A percentile compares a stretch with the other conserved stretches of the same genome.
Conservation (phyloP, 1,139 yeast species). For the Insectozyma bohioensis region DNA sequence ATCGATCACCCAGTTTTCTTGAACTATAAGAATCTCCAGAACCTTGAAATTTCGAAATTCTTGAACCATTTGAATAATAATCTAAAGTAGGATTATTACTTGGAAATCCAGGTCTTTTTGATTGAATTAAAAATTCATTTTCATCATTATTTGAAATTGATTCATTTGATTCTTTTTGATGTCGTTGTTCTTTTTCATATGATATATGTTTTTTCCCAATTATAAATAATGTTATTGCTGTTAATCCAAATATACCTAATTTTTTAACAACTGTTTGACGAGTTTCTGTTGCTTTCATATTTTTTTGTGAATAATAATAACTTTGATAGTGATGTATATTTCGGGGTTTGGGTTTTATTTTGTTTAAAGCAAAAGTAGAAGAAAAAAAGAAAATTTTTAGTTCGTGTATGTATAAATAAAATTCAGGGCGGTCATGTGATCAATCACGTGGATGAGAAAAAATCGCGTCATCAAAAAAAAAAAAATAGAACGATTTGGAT, state of each 20-base stretch:
- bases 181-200: constrained; percentile 35
- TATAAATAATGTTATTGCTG: constrained; percentile 33
- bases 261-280: constrained; percentile 35
- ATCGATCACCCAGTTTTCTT: constrained; percentile 48
- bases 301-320: neutral
- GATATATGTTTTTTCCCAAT: constrained; percentile 42
- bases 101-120: constrained; percentile 41
- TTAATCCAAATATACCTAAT: constrained; percentile 32
- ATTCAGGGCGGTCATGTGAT: too few relatives aligned
- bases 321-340: neutral
- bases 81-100: constrained; percentile 27
- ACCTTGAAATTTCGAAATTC: constrained; percentile 68
- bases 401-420: too few relatives aligned
- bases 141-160: constrained; percentile 29
- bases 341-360: neutral
- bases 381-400: too few relatives aligned
- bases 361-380: too few relatives aligned
- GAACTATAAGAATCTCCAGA: constrained; percentile 60
- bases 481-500: too few relatives aligned
- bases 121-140: constrained; percentile 30
- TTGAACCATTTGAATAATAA: constrained; percentile 18
- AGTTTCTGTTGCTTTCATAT: constrained; percentile 27
- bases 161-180: constrained; percentile 40
- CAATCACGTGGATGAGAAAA: too few relatives aligned
- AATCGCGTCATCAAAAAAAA: too few relatives aligned